Evolutionary conservation across 2,329 filamentous ascomycete genomes (phyloP), one percentile per base, ranked within the genome.

Genomic region (Aspergillus aculeatinus): DNA sequence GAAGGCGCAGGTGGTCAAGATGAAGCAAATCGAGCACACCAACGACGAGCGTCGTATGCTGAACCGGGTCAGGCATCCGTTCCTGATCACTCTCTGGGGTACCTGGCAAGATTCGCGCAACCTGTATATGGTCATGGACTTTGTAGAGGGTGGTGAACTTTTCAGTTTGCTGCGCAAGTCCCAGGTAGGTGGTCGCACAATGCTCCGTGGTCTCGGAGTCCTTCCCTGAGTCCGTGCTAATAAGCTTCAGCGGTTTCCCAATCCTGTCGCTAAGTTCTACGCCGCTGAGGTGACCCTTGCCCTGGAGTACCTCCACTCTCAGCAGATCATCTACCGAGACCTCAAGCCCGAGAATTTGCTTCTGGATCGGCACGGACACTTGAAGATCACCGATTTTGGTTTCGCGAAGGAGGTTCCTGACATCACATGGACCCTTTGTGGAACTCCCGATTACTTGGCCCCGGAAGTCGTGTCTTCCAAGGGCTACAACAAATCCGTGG

Each of bases 101-200:
- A 99, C 95, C 10, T 99, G 98, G 77, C 94, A 98, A 75, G 95
- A 99, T 72, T 85, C 88, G 54, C 92, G 88, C 79, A 98, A 97
- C 75, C 82, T 99, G 39, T 99, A 99, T 85, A 99, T 99, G 95
- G 95, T 99, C 71, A 99, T 99, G 95, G 95, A 99, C 77, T 99
- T 99, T 81, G 94, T 99, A 57, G 95, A 99, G 79, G 95, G 95
- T 68, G 95, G 95, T 72, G 95, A 99, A 82, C 83, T 99, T 57
- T 99, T 99, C 77, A 98, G 94, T 67, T 79, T 99, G 70, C 81
- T 99, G 70, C 86, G 95, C 70, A 98, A 99, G 79, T 98, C 94
- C 60, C 88, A 83, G 88, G 94, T 85, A 86, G 85, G 83, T 79
- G 56, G 51, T 58, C 60, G 39, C 60, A 63, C 55, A 57, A 63